A percentile compares a stretch with the other conserved stretches of the same genome.
These are phyloP conservation scores for Neurospora sp. DNA, from an alignment of 495 filamentous ascomycete species.

Conservation along the genomic window DNA sequence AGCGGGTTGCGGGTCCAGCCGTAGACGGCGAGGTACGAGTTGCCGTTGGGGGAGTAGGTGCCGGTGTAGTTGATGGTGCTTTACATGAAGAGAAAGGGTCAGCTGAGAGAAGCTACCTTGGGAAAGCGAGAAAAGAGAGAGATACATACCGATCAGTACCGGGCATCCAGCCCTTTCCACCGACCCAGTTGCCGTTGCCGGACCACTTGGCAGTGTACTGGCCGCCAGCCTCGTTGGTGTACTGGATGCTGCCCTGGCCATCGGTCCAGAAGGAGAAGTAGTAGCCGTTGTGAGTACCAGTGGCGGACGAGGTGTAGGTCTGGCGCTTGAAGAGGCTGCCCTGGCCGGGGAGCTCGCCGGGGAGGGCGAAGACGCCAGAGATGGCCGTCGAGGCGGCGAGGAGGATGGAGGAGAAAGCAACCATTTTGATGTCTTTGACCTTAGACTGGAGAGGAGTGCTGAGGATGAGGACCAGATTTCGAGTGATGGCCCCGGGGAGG, in stretches of 20 bases:
- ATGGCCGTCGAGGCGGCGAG: conserved; percentile 25
- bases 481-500: not conserved
- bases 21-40: conserved; percentile 46
- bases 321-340: conserved; percentile 24
- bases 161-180: conserved; percentile 53
- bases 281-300: conserved; percentile 47
- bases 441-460: not conserved
- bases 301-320: conserved; percentile 23
- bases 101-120: conserved; percentile 1
- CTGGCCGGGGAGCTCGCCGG: conserved; percentile 25
- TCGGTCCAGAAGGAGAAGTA: conserved; percentile 59
- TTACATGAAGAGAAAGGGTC: not conserved
- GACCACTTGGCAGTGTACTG: conserved; percentile 46
- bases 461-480: not conserved
- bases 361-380: conserved; percentile 30
- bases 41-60: conserved; percentile 33
- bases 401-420: conserved; percentile 34
- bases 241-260: conserved; percentile 39
- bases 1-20: conserved; percentile 49
- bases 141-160: conserved; percentile 29
- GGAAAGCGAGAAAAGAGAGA: conserved; percentile 7
- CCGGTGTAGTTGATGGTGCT: conserved; percentile 39
- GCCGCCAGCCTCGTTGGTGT: conserved; percentile 47
- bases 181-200: conserved; percentile 49
- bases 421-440: conserved; percentile 24